Evolutionary conservation across 768 basidiomycete genomes (phyloP).

Genomic region (Trametes cubensis): DNA sequence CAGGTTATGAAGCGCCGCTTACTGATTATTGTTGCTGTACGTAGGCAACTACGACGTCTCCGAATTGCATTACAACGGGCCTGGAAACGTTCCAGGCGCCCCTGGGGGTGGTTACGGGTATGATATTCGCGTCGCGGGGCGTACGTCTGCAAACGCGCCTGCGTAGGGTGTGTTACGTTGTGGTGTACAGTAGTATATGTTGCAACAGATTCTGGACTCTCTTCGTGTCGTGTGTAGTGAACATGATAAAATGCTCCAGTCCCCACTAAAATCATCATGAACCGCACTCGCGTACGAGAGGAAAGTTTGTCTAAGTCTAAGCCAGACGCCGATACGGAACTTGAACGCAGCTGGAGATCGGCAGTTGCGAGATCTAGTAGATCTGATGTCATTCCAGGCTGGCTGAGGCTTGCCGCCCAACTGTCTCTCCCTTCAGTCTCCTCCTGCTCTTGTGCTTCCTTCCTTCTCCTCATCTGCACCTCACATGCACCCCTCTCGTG

Average conservation of each 20-base stretch:
- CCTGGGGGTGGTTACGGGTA: constrained; percentile 79
- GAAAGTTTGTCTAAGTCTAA: too few relatives aligned
- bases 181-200: constrained; percentile 22
- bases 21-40: not conserved
- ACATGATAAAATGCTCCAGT: not conserved
- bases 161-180: constrained; percentile 28
- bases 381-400: constrained; percentile 16
- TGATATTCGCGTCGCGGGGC: constrained; percentile 65
- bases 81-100: constrained; percentile 66
- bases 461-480: not conserved
- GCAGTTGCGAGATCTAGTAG: constrained; percentile 10
- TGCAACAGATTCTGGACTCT: constrained; percentile 14
- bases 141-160: constrained; percentile 54
- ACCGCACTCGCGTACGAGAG: too few relatives aligned
- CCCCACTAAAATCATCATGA: not conserved
- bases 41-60: constrained; percentile 92
- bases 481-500: constrained; percentile 10
- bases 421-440: not conserved
- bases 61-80: constrained; percentile 89
- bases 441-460: constrained; percentile 6
- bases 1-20: not conserved
- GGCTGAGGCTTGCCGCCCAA: constrained; percentile 7
- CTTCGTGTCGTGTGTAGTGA: too few relatives aligned
- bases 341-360: not conserved
- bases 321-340: not conserved